phyloP scores from a whole-genome alignment of 129 eudicot species.

The Centaurea solstitialis region DNA sequence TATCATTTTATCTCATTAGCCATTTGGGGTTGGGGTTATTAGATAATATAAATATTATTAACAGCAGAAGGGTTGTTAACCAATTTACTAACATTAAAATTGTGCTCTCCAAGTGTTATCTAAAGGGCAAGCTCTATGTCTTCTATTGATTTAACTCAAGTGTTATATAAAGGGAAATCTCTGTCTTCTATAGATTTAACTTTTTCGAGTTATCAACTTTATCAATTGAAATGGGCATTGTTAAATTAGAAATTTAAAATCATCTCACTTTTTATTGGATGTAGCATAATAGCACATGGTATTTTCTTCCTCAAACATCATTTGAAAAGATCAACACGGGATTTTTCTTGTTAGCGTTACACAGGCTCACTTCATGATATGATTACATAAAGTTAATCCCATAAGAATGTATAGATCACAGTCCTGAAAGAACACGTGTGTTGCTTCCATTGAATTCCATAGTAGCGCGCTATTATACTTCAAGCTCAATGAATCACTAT shows the following conservation, averaged over 20 bases:
- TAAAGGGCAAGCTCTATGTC: background rate
- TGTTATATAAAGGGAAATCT: background rate
- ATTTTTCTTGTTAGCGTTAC: background rate
- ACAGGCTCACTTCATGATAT: background rate
- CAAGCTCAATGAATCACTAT: background rate
- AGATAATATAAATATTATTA: background rate
- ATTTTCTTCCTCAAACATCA: background rate
- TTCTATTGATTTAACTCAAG: background rate
- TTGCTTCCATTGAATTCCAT: background rate
- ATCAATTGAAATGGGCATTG: background rate
- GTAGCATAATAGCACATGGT: background rate
- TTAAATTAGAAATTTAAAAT: background rate
- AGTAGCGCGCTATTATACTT: background rate
- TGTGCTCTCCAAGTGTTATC: background rate
- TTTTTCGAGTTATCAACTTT: constrained; percentile 3
- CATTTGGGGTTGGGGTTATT: background rate
- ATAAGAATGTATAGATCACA: background rate
- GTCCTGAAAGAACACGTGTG: background rate
- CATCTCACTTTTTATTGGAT: background rate
- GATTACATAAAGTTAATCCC: background rate
- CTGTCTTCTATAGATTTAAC: background rate
- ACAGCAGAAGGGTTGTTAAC: background rate
- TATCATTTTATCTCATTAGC: background rate
- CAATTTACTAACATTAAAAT: background rate
- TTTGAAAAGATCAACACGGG: background rate